These are phyloP conservation scores for Stephanodiscus triporus DNA, from an alignment of 108 stramenopile species.

Conservation along the genomic window DNA sequence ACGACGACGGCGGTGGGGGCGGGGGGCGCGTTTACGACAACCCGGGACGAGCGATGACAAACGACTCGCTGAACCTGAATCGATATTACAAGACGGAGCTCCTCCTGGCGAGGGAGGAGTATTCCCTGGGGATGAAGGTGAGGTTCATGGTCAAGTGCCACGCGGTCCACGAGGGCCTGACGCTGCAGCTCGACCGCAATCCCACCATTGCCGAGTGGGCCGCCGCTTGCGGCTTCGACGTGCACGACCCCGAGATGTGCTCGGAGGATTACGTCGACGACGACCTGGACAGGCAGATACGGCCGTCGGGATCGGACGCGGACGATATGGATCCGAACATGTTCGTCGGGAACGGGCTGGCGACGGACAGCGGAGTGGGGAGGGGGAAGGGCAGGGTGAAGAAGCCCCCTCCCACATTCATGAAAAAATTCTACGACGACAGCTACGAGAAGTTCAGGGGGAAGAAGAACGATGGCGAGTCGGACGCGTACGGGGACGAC, in stretches of 20 bases:
- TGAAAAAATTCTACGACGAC: slow-evolving; percentile 72
- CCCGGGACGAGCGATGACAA: background rate
- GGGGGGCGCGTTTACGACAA: background rate
- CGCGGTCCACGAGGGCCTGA: slow-evolving; percentile 77
- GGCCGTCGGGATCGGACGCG: slow-evolving; percentile 60
- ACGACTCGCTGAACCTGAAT: slow-evolving; percentile 55
- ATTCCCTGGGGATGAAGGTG: slow-evolving; percentile 70
- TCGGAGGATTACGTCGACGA: slow-evolving; percentile 41
- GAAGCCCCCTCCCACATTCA: slow-evolving; percentile 61
- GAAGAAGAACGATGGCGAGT: slow-evolving; percentile 2
- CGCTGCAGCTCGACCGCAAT: slow-evolving; percentile 43
- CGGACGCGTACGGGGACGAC: slow-evolving; percentile 8
- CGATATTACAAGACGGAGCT: slow-evolving; percentile 78
- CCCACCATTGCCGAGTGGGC: slow-evolving; percentile 87
- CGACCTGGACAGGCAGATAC: slow-evolving; percentile 59
- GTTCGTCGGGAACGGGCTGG: slow-evolving; percentile 88
- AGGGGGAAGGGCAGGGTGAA: slow-evolving; percentile 78
- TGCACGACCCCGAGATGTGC: slow-evolving; percentile 32
- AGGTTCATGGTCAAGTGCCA: slow-evolving; percentile 82
- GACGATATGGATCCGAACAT: slow-evolving; percentile 71
- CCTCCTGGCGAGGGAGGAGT: slow-evolving; percentile 75
- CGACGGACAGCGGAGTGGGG: slow-evolving; percentile 63
- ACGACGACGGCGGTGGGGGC: background rate
- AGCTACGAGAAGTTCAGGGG: slow-evolving; percentile 44
- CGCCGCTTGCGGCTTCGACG: slow-evolving; percentile 69